These are phyloP conservation scores for Glycine soja DNA, from an alignment of 306 rosid species.

Conservation along the genomic window DNA sequence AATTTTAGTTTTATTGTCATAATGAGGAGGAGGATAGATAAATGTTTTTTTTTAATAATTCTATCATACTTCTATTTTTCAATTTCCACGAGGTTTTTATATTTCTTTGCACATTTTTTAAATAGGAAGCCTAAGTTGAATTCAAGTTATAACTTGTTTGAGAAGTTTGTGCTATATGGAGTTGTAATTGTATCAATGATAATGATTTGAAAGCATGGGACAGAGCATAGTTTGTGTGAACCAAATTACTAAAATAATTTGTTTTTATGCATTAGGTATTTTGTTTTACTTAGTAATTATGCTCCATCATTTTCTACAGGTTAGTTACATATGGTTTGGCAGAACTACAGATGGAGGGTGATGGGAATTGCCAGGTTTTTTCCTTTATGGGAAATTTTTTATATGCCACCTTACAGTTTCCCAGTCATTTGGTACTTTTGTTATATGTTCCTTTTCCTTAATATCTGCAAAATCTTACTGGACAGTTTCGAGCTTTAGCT, in stretches of 20 bases:
- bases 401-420: constrained; percentile 28
- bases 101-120: constrained; percentile 2
- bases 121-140: constrained; percentile 14
- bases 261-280: constrained; percentile 27
- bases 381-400: neutral
- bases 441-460: constrained; percentile 13
- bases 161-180: constrained; percentile 14
- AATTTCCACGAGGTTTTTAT: neutral
- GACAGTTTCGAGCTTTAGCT: constrained; percentile 97
- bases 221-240: constrained; percentile 19
- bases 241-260: neutral
- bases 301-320: constrained; percentile 56
- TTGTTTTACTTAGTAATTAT: constrained; percentile 38
- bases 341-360: constrained; percentile 96
- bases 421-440: constrained; percentile 16
- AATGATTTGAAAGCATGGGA: constrained; percentile 1
- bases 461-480: constrained; percentile 42
- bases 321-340: constrained; percentile 81
- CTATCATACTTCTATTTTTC: constrained; percentile 1
- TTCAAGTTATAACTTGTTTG: constrained; percentile 19
- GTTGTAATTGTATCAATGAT: constrained; percentile 12
- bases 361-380: constrained; percentile 98
- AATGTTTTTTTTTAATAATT: constrained; percentile 4
- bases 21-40: constrained; percentile 25
- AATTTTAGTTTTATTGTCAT: neutral